Evolutionary conservation across 1,139 yeast genomes (phyloP).

Genomic region (Wickerhamomyces sp.): DNA sequence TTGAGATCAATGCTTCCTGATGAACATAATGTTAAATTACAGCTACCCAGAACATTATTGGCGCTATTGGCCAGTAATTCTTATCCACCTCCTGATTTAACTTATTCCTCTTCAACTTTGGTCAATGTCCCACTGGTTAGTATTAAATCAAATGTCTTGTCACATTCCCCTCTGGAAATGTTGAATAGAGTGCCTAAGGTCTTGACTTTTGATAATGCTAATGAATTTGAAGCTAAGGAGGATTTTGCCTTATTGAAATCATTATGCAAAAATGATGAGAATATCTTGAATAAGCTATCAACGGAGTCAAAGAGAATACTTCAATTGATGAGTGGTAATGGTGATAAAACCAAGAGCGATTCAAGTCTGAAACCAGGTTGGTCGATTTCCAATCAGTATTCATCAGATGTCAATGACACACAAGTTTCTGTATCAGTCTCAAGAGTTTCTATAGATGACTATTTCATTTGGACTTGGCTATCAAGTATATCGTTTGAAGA

Average conservation of each 20-base stretch:
- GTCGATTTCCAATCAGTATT: constrained; percentile 21
- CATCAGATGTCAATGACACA: constrained; percentile 4
- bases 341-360: constrained; percentile 14
- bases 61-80: constrained; percentile 55
- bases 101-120: constrained; percentile 36
- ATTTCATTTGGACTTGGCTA: constrained; percentile 89
- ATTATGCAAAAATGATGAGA: constrained; percentile 49
- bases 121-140: constrained; percentile 66
- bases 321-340: constrained; percentile 49
- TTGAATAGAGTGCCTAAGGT: constrained; percentile 60
- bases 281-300: constrained; percentile 59
- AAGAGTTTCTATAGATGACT: constrained; percentile 75
- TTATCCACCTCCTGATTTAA: constrained; percentile 56
- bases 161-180: constrained; percentile 53
- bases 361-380: constrained; percentile 36
- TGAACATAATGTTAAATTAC: constrained; percentile 45
- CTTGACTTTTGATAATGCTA: constrained; percentile 65
- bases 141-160: constrained; percentile 49
- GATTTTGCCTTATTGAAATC: constrained; percentile 74
- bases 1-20: constrained; percentile 76
- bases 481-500: constrained; percentile 75
- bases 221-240: constrained; percentile 67
- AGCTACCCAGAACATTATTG: constrained; percentile 61
- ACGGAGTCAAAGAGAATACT: constrained; percentile 69
- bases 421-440: constrained; percentile 46